Evolutionary conservation across 768 basidiomycete genomes (phyloP).

Genomic region (Exsudoporus frostii): DNA sequence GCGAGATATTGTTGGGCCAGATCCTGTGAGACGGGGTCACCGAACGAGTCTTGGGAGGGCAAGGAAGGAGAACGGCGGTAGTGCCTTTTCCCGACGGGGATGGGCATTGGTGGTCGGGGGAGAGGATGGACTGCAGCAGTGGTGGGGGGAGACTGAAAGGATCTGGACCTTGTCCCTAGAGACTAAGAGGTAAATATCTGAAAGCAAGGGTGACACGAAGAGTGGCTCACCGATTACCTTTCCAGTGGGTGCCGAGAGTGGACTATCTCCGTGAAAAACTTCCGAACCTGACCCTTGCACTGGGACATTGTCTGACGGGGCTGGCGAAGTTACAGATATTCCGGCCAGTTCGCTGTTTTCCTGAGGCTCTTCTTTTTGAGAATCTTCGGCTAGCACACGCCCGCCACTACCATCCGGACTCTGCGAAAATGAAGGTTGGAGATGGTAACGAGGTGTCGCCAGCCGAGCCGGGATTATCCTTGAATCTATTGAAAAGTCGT

Average conservation of each 20-base stretch:
- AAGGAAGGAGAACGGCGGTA: constrained; percentile 35
- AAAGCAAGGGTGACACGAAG: constrained; percentile 15
- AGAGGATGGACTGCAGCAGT: constrained; percentile 9
- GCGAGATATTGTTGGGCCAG: constrained; percentile 46
- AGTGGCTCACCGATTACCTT: constrained; percentile 33
- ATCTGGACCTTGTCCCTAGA: constrained; percentile 31
- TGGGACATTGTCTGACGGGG: constrained; percentile 20
- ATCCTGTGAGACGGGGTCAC: constrained; percentile 46
- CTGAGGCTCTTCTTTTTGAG: constrained; percentile 50
- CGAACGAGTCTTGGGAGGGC: constrained; percentile 64
- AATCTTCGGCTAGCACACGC: constrained; percentile 37
- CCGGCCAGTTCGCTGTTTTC: constrained; percentile 16
- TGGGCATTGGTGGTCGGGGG: constrained; percentile 18
- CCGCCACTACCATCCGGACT: constrained; percentile 11
- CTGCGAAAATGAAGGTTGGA: constrained; percentile 24
- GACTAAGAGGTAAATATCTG: constrained; percentile 27
- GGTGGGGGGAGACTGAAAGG: constrained; percentile 34
- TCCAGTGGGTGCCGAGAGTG: constrained; percentile 29
- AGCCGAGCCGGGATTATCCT: constrained; percentile 33
- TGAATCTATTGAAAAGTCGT: constrained; percentile 42
- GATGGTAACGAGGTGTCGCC: constrained; percentile 48
- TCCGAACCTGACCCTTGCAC: constrained; percentile 29
- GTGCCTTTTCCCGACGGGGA: constrained; percentile 21
- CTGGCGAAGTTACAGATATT: constrained; percentile 22
- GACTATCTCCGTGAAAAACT: constrained; percentile 19